These are phyloP conservation scores for Phytopythium helicoides DNA, from an alignment of 352 stramenopile genomes.

Conservation along the genomic window DNA sequence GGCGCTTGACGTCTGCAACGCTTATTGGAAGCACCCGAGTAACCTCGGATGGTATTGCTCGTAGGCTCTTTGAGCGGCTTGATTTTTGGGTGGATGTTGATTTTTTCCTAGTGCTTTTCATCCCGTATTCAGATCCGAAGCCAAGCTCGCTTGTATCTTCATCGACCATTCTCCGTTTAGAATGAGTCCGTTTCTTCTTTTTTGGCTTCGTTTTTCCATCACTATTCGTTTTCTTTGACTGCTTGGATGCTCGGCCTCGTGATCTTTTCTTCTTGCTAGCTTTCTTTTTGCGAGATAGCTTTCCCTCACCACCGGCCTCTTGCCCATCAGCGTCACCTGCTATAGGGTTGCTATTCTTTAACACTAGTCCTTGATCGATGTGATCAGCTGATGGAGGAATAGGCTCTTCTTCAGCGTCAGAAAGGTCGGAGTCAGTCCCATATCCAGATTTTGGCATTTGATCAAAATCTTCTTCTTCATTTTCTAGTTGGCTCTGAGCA, in stretches of 20 bases:
- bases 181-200: slow-evolving; percentile 19
- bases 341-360: background rate
- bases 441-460: slow-evolving; percentile 2
- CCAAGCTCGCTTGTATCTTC: background rate
- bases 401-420: slow-evolving; percentile 56
- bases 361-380: background rate
- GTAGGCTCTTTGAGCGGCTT: slow-evolving; percentile 5
- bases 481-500: slow-evolving; percentile 16
- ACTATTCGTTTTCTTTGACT: slow-evolving; percentile 13
- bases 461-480: slow-evolving; percentile 20
- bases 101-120: background rate
- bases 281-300: slow-evolving; percentile 31
- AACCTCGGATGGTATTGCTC: slow-evolving; percentile 6
- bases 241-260: slow-evolving; percentile 6
- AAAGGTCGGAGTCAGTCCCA: slow-evolving; percentile 43
- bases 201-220: slow-evolving; percentile 11
- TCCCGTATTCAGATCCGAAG: slow-evolving; percentile 4
- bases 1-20: slow-evolving; percentile 5
- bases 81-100: slow-evolving; percentile 2
- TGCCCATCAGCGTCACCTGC: background rate
- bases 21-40: slow-evolving; percentile 16
- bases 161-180: slow-evolving; percentile 10
- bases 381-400: slow-evolving; percentile 31
- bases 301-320: slow-evolving; percentile 4
- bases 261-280: slow-evolving; percentile 10